Conservation (phyloP, 2,329 filamentous ascomycete genomes). For the Thermothelomyces thermophilus region DNA sequence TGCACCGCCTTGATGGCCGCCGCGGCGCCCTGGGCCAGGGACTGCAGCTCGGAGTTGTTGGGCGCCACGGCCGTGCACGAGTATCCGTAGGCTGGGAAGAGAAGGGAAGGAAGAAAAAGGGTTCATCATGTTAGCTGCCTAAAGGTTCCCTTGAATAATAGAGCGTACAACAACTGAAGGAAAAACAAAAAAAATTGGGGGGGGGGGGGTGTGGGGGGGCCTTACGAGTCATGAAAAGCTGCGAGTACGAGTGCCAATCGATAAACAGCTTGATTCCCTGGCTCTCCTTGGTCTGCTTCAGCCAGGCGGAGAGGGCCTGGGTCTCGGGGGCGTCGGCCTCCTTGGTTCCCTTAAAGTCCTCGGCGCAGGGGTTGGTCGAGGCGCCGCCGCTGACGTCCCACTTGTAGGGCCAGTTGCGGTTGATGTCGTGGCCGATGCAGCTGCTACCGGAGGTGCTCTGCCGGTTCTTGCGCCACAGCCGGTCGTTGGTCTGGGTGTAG, state of each 20-base stretch:
- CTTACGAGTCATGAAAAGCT: conserved; percentile 56
- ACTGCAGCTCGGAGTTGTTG: conserved; percentile 42
- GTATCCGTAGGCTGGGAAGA: conserved; percentile 46
- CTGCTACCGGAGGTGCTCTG: conserved; percentile 33
- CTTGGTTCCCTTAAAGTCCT: conserved; percentile 35
- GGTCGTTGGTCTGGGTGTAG: conserved; percentile 43
- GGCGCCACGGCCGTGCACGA: conserved; percentile 42
- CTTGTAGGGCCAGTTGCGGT: conserved; percentile 43
- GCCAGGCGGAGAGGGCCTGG: conserved; percentile 35
- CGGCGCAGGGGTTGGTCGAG: conserved; percentile 38
- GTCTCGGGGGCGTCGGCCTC: conserved; percentile 45
- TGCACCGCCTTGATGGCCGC: conserved; percentile 42
- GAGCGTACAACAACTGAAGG: too few relatives aligned
- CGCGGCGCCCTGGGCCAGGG: conserved; percentile 42
- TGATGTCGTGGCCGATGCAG: conserved; percentile 48
- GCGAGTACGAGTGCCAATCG: conserved; percentile 58
- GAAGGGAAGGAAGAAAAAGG: too few relatives aligned
- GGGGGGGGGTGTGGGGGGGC: too few relatives aligned
- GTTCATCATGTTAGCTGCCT: too few relatives aligned
- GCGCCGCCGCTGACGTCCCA: conserved; percentile 40
- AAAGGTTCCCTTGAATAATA: too few relatives aligned
- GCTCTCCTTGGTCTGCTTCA: conserved; percentile 28
- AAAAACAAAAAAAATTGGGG: too few relatives aligned
- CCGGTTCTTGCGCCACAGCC: conserved; percentile 52
- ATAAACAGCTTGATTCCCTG: conserved; percentile 55